Evolutionary conservation across 2,329 filamentous ascomycete species (phyloP).

Genomic region (Tricladium varicosporioides): DNA sequence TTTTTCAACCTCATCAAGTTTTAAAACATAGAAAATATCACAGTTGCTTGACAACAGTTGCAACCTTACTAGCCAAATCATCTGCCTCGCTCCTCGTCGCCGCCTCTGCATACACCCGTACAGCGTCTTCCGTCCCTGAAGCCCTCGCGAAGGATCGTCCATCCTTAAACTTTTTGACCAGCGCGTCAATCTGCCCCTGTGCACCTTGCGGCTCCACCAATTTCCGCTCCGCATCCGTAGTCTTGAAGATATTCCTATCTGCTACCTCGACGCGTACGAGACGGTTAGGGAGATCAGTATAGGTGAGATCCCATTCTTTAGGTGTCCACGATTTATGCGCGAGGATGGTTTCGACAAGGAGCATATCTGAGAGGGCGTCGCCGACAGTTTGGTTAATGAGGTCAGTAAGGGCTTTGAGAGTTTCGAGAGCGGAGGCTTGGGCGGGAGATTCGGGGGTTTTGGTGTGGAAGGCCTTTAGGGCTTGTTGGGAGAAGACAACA

Average conservation of each 20-base stretch:
- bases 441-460: slow-evolving; percentile 86
- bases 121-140: slow-evolving; percentile 92
- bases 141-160: slow-evolving; percentile 89
- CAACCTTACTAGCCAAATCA: slow-evolving; percentile 82
- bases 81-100: slow-evolving; percentile 86
- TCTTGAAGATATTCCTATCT: slow-evolving; percentile 85
- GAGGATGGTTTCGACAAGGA: slow-evolving; percentile 93
- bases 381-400: slow-evolving; percentile 98
- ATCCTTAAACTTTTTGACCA: slow-evolving; percentile 87
- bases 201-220: slow-evolving; percentile 76
- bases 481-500: slow-evolving; percentile 86
- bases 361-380: slow-evolving; percentile 91
- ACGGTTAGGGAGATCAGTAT: slow-evolving; percentile 90
- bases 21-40: slow-evolving; percentile 10
- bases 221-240: slow-evolving; percentile 87
- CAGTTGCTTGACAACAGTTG: slow-evolving; percentile 26
- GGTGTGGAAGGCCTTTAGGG: slow-evolving; percentile 73
- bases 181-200: slow-evolving; percentile 81
- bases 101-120: slow-evolving; percentile 93
- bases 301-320: slow-evolving; percentile 88
- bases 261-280: slow-evolving; percentile 90
- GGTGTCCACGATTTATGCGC: slow-evolving; percentile 92
- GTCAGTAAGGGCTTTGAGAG: slow-evolving; percentile 77
- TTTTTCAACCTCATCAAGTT: background rate
- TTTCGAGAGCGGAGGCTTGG: slow-evolving; percentile 85